These are phyloP conservation scores for Coniosporium tulheliwenetii DNA, from an alignment of 2,329 filamentous ascomycete genomes.

Conservation along the genomic window DNA sequence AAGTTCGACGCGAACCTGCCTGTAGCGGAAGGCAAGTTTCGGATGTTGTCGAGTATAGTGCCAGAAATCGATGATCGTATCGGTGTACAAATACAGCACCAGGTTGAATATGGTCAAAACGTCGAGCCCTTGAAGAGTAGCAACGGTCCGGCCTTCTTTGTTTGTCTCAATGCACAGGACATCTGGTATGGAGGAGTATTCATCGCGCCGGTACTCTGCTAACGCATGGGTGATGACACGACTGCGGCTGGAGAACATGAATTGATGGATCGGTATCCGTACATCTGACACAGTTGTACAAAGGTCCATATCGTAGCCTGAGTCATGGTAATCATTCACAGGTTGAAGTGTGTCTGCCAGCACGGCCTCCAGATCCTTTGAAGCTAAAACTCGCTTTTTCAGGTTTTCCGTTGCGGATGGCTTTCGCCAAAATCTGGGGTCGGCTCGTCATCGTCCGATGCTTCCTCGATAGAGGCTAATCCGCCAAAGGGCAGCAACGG, in stretches of 20 bases:
- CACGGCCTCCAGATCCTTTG: constrained; percentile 51
- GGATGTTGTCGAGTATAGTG: constrained; percentile 55
- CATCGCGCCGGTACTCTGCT: constrained; percentile 37
- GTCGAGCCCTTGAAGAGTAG: constrained; percentile 59
- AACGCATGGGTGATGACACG: constrained; percentile 48
- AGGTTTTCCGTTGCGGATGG: constrained; percentile 32
- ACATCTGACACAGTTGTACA: constrained; percentile 49
- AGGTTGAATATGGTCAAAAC: constrained; percentile 67
- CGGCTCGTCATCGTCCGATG: constrained; percentile 28
- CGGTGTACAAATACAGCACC: constrained; percentile 65
- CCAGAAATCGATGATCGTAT: constrained; percentile 73
- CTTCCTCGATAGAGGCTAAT: constrained; percentile 27
- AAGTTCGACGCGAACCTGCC: constrained; percentile 68
- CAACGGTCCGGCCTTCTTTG: constrained; percentile 33
- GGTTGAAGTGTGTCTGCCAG: constrained; percentile 33
- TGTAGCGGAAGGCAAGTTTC: constrained; percentile 54
- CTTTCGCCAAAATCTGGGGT: constrained; percentile 33
- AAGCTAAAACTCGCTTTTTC: constrained; percentile 43
- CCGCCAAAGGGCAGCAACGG: constrained; percentile 52
- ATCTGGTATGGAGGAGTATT: constrained; percentile 43
- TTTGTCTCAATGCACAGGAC: constrained; percentile 40
- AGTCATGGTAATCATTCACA: constrained; percentile 21
- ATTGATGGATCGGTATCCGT: constrained; percentile 66
- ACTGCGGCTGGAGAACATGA: constrained; percentile 64
- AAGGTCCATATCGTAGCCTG: constrained; percentile 25